Percentiles rank a stretch among this genome's conserved stretches.
Evolutionary conservation across 2,329 filamentous ascomycete species (phyloP).

Genomic region (Tolypocladium pustulatum): DNA sequence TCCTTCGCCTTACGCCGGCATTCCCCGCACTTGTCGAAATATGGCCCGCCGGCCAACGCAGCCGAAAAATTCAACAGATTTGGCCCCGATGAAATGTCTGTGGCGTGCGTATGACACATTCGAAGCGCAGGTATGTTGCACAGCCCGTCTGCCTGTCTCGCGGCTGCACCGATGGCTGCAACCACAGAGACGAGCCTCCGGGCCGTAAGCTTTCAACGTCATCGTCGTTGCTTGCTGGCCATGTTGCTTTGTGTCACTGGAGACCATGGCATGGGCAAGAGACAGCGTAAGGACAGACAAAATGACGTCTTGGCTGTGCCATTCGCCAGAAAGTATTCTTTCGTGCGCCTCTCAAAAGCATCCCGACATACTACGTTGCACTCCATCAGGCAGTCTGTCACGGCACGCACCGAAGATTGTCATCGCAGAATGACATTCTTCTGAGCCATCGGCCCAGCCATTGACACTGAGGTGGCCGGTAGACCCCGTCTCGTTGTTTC

Average conservation of each 20-base stretch:
- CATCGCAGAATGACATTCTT: not conserved
- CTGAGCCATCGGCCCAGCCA: too few relatives aligned
- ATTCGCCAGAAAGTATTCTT: not conserved
- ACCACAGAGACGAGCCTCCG: not conserved
- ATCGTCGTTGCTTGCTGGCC: not conserved
- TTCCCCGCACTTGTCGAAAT: not conserved
- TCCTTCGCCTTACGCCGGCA: slow-evolving; percentile 6
- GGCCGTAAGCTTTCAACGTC: not conserved
- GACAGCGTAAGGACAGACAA: not conserved
- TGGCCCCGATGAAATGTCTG: not conserved
- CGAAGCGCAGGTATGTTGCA: not conserved
- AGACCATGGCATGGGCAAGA: not conserved
- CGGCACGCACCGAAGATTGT: not conserved
- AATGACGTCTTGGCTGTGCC: not conserved
- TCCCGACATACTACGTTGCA: slow-evolving; percentile 2
- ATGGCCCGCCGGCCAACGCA: not conserved
- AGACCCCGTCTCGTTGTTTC: not conserved
- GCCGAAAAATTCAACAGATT: not conserved
- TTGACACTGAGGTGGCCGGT: not conserved
- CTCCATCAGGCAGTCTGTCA: not conserved
- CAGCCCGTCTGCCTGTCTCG: not conserved
- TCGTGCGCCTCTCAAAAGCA: not conserved
- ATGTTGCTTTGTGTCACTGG: not conserved
- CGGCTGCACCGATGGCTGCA: not conserved
- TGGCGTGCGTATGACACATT: not conserved